phyloP scores from a whole-genome alignment of 306 rosid genomes.

The Lagenaria siceraria region DNA sequence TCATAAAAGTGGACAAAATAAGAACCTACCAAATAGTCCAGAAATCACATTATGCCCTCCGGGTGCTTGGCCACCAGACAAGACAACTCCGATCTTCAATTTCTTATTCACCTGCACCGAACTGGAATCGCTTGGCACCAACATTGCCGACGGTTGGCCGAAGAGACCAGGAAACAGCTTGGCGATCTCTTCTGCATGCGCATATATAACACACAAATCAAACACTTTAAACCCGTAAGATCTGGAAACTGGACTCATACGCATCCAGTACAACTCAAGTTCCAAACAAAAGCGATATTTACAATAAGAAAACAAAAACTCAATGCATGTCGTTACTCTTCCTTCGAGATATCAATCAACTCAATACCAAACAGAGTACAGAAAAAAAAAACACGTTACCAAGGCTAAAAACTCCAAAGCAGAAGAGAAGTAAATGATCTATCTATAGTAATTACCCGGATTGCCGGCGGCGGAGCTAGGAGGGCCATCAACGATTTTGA shows the following conservation, averaged over 20 bases:
- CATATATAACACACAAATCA: background rate
- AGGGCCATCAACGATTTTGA: slow-evolving; percentile 67
- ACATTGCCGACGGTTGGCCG: slow-evolving; percentile 72
- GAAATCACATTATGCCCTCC: slow-evolving; percentile 97
- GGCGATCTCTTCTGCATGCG: slow-evolving; percentile 60
- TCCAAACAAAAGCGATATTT: background rate
- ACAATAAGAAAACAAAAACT: background rate
- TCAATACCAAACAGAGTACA: background rate
- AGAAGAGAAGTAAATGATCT: background rate
- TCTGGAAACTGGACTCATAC: background rate
- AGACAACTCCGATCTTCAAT: slow-evolving; percentile 87
- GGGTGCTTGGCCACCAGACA: slow-evolving; percentile 99
- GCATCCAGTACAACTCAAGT: background rate
- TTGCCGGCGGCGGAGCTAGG: slow-evolving; percentile 86
- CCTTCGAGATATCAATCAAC: background rate
- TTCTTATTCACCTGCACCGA: slow-evolving; percentile 14
- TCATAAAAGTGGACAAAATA: background rate
- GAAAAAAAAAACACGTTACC: too few relatives aligned
- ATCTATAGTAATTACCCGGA: slow-evolving; percentile 37
- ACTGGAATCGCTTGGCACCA: slow-evolving; percentile 37
- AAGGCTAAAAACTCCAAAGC: background rate
- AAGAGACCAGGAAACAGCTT: slow-evolving; percentile 76
- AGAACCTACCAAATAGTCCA: slow-evolving; percentile 62
- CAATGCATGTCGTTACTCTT: background rate
- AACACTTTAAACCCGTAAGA: background rate